Conservation (phyloP, 352 stramenopile genomes). For the Phytophthora europaea region DNA sequence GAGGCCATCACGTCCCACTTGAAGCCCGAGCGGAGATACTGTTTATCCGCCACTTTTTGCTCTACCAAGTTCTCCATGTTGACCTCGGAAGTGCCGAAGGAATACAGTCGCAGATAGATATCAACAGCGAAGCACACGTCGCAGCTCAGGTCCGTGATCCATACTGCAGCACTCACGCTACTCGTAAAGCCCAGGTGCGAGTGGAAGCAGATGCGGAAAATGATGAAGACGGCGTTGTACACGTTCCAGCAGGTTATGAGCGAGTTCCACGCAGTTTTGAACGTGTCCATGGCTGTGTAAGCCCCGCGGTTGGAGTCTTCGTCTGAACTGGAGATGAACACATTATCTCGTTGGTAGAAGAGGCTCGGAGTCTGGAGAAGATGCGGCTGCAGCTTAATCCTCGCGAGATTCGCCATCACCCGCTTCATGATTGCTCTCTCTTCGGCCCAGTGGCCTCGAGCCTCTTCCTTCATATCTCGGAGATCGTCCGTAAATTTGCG, state of each 20-base stretch:
- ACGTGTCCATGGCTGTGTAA: constrained; percentile 20
- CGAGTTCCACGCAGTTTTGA: constrained; percentile 48
- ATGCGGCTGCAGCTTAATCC: constrained; percentile 59
- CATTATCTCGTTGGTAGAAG: constrained; percentile 57
- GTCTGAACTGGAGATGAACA: not conserved
- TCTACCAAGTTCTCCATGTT: constrained; percentile 52
- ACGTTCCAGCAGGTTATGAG: constrained; percentile 58
- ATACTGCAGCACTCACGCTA: constrained; percentile 26
- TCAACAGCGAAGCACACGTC: constrained; percentile 53
- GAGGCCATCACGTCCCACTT: constrained; percentile 49
- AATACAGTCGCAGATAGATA: constrained; percentile 69
- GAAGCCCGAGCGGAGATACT: constrained; percentile 50
- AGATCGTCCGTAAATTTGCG: constrained; percentile 68
- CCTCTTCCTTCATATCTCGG: constrained; percentile 49
- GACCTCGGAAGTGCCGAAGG: constrained; percentile 63
- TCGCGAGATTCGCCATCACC: constrained; percentile 50
- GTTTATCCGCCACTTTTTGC: constrained; percentile 40
- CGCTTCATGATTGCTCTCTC: constrained; percentile 41
- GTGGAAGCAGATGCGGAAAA: constrained; percentile 72
- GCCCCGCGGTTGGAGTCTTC: constrained; percentile 16
- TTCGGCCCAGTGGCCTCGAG: constrained; percentile 40
- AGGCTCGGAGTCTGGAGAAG: constrained; percentile 50
- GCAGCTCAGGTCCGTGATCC: constrained; percentile 38
- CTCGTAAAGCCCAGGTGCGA: constrained; percentile 21
- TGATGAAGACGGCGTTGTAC: constrained; percentile 69